Conservation (phyloP, 116 monocot species). For the Iris pallida region DNA sequence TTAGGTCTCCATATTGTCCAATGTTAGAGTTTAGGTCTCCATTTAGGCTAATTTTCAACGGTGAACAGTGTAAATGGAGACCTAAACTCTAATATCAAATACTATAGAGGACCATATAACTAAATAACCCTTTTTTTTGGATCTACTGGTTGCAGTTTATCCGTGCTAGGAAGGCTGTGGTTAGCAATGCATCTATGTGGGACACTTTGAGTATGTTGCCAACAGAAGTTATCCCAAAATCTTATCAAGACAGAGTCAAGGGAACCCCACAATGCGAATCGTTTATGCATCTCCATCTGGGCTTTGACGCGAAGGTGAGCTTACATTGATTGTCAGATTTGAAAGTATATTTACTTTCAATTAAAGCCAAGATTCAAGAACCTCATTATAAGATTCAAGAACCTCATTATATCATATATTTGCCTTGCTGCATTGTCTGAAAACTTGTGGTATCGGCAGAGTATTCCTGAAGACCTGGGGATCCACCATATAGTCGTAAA, state of each 20-base stretch:
- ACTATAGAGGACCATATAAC: no score
- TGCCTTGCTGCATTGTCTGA: not conserved
- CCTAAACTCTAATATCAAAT: no score
- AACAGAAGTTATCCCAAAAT: conserved; percentile 43
- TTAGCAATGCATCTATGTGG: conserved; percentile 99
- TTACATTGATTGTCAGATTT: not conserved
- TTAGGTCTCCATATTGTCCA: no score
- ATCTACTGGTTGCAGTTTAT: conserved; percentile 49
- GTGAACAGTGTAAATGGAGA: no score
- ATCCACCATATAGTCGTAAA: conserved; percentile 95
- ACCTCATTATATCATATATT: not conserved
- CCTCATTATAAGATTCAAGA: no score
- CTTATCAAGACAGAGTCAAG: conserved; percentile 55
- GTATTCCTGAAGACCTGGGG: conserved; percentile 59
- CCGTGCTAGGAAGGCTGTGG: conserved; percentile 82
- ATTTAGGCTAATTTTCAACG: no score
- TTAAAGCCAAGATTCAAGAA: no score
- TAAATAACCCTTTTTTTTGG: not conserved
- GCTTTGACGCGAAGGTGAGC: conserved; percentile 73
- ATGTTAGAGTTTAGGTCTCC: no score
- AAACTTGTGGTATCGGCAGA: conserved; percentile 23
- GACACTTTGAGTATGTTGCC: conserved; percentile 80
- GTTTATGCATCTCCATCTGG: conserved; percentile 98
- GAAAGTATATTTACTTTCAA: no score
- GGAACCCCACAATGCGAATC: conserved; percentile 84